Evolutionary conservation across 495 filamentous ascomycete species (phyloP).

Genomic region (Durotheca rogersii): DNA sequence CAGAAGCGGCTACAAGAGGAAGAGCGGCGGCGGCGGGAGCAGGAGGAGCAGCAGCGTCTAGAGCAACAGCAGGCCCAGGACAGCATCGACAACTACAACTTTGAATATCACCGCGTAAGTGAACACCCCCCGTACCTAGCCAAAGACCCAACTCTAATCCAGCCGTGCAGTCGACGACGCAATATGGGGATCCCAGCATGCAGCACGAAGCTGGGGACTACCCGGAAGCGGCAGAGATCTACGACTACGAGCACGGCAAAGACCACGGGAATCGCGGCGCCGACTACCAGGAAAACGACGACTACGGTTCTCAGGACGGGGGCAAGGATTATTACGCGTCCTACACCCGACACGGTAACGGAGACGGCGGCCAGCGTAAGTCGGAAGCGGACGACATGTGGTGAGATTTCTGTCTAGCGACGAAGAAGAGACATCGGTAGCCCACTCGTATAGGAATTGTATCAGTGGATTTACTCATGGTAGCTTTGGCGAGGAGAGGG

Average conservation of each 20-base stretch:
- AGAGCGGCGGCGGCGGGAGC: slow-evolving; percentile 59
- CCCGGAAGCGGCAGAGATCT: slow-evolving; percentile 49
- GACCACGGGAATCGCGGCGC: slow-evolving; percentile 20
- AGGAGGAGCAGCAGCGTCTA: slow-evolving; percentile 57
- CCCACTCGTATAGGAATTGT: slow-evolving; percentile 16
- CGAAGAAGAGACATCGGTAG: slow-evolving; percentile 16
- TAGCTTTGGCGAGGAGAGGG: slow-evolving; percentile 23
- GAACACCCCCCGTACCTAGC: background rate
- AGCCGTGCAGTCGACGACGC: slow-evolving; percentile 38
- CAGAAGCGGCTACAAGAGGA: slow-evolving; percentile 63
- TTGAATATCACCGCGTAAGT: slow-evolving; percentile 56
- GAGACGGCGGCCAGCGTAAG: slow-evolving; percentile 26
- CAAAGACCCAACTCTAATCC: slow-evolving; percentile 19
- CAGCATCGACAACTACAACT: slow-evolving; percentile 47
- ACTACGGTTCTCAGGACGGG: slow-evolving; percentile 28
- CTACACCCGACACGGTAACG: slow-evolving; percentile 30
- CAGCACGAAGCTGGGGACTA: slow-evolving; percentile 44
- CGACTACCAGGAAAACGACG: slow-evolving; percentile 31
- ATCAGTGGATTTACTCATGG: slow-evolving; percentile 32
- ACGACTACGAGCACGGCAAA: slow-evolving; percentile 50
- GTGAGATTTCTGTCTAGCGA: slow-evolving; percentile 20
- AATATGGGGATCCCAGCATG: slow-evolving; percentile 47
- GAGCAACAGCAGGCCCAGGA: slow-evolving; percentile 53
- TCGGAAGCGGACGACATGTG: slow-evolving; percentile 35
- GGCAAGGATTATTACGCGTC: slow-evolving; percentile 37